Evolutionary conservation across 768 basidiomycete species (phyloP).

Genomic region (Tulasnella sp.): DNA sequence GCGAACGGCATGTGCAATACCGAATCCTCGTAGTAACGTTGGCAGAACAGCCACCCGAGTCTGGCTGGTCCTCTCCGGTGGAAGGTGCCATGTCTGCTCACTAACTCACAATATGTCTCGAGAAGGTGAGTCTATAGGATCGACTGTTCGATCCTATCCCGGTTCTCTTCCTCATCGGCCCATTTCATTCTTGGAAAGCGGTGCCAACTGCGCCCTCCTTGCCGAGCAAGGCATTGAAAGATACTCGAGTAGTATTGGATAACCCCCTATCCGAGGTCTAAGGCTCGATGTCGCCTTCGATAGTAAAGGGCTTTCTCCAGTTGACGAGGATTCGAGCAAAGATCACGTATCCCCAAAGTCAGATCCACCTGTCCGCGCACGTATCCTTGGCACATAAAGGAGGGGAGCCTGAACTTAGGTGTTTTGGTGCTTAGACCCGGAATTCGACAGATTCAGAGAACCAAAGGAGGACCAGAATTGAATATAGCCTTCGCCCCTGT

Average conservation of each 20-base stretch:
- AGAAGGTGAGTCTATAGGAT: neutral
- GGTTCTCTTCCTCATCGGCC: neutral
- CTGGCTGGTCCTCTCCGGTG: neutral
- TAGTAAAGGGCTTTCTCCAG: neutral
- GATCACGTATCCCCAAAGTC: slow-evolving; percentile 58
- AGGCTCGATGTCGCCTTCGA: neutral
- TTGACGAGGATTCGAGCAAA: slow-evolving; percentile 26
- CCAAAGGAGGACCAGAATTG: slow-evolving; percentile 73
- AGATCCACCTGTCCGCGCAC: slow-evolving; percentile 83
- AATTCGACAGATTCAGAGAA: slow-evolving; percentile 91
- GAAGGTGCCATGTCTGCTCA: neutral
- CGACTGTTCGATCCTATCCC: slow-evolving; percentile 16
- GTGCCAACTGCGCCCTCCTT: neutral
- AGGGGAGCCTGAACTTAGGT: slow-evolving; percentile 97
- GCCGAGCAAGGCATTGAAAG: neutral
- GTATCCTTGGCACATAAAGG: slow-evolving; percentile 87
- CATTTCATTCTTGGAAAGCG: neutral
- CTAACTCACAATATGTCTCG: slow-evolving; percentile 8
- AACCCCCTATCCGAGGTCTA: neutral
- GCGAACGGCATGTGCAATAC: neutral
- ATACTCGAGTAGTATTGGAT: neutral
- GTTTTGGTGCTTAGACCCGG: slow-evolving; percentile 91
- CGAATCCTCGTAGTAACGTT: neutral
- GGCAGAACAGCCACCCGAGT: neutral
- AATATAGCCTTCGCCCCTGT: slow-evolving; percentile 69